These are phyloP conservation scores for Cryptococcus sp. DNA, from an alignment of 1,284 basidiomycete species.

Conservation along the genomic window DNA sequence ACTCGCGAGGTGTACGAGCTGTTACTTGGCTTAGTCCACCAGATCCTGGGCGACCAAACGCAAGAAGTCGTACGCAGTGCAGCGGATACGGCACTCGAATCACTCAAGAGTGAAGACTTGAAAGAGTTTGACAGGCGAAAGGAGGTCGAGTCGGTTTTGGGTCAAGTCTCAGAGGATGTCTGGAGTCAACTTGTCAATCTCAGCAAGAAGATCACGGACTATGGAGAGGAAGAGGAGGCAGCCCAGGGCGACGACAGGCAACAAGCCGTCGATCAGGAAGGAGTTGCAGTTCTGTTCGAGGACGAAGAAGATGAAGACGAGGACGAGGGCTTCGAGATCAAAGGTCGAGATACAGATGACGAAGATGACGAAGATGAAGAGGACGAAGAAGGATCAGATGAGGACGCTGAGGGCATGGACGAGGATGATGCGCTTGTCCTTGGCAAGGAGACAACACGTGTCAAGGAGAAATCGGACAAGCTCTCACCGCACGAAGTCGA, in stretches of 20 bases:
- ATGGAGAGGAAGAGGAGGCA: conserved; percentile 80
- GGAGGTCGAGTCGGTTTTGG: conserved; percentile 80
- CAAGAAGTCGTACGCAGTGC: conserved; percentile 94
- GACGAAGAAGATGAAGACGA: conserved; percentile 93
- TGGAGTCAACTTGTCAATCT: conserved; percentile 86
- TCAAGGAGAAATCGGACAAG: conserved; percentile 60
- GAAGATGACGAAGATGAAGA: conserved; percentile 68
- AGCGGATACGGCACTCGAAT: conserved; percentile 85
- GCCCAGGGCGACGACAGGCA: conserved; percentile 69
- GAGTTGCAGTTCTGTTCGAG: conserved; percentile 94
- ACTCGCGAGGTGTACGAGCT: conserved; percentile 94
- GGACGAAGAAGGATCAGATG: conserved; percentile 56
- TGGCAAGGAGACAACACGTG: conserved; percentile 55
- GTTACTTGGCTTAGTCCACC: conserved; percentile 80
- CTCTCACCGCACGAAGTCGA: conserved; percentile 91
- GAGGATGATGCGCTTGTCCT: conserved; percentile 63
- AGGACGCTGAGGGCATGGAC: conserved; percentile 58
- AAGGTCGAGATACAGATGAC: conserved; percentile 56
- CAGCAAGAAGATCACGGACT: conserved; percentile 96
- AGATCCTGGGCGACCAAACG: conserved; percentile 86
- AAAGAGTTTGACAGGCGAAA: conserved; percentile 99
- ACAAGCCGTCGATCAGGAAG: conserved; percentile 63
- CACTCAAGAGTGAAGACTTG: conserved; percentile 82
- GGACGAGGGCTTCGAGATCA: conserved; percentile 67
- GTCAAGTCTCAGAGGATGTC: conserved; percentile 65